Conservation (phyloP, 179 eudicot species). For the Silene vulgaris region DNA sequence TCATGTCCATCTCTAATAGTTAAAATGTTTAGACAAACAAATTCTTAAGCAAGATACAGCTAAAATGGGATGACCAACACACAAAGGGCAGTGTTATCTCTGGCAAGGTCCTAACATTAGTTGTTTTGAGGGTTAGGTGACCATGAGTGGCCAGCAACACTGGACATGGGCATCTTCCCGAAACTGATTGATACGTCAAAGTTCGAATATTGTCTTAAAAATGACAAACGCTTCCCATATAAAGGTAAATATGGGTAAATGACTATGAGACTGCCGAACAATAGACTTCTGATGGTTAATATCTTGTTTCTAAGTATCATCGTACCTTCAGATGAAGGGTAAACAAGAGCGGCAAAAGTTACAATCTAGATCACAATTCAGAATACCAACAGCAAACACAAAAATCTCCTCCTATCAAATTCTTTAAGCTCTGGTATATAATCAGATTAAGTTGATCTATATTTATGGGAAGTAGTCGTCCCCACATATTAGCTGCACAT, state of each 20-base stretch:
- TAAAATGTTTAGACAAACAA: too few species aligned
- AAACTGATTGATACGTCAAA: neutral
- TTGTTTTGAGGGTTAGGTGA: neutral
- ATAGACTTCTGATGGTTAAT: neutral
- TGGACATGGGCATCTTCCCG: neutral
- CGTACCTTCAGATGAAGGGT: neutral
- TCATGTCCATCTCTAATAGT: neutral
- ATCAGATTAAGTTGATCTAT: neutral
- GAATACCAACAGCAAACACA: neutral
- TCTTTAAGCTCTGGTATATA: too few species aligned
- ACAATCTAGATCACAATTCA: constrained; percentile 3
- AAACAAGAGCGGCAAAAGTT: neutral
- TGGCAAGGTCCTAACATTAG: neutral
- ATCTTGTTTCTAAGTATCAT: neutral
- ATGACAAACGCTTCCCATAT: neutral
- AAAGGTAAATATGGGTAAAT: neutral
- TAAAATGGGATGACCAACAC: neutral
- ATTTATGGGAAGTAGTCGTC: neutral
- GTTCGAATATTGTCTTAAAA: neutral
- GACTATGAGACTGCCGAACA: neutral
- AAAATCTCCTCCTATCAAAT: neutral
- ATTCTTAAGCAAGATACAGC: neutral
- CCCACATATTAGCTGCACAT: neutral
- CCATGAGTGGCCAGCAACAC: neutral
- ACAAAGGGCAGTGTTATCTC: too few species aligned